phyloP scores from a whole-genome alignment of 2,329 filamentous ascomycete genomes.

The Mollisia scopiformis region DNA sequence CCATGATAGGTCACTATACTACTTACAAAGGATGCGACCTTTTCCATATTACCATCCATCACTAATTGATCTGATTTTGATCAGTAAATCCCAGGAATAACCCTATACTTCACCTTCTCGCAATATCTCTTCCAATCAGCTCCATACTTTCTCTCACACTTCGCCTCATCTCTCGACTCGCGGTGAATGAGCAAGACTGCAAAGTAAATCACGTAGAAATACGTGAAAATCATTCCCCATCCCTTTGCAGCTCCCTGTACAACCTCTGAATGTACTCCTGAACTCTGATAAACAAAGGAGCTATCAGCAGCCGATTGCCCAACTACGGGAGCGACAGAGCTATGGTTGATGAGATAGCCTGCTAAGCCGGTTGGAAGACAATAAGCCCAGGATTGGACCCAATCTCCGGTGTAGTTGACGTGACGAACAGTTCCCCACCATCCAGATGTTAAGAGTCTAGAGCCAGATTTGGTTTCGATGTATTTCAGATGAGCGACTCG shows the following conservation, averaged over 20 bases:
- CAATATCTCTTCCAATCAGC: constrained; percentile 91
- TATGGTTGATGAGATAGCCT: constrained; percentile 71
- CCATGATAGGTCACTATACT: background rate
- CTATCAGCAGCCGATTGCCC: constrained; percentile 51
- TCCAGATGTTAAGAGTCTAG: constrained; percentile 78
- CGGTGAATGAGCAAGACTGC: constrained; percentile 84
- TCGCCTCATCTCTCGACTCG: constrained; percentile 85
- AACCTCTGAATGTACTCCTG: constrained; percentile 64
- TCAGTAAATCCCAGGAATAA: constrained; percentile 84
- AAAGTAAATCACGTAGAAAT: constrained; percentile 95
- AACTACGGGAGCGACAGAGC: constrained; percentile 51
- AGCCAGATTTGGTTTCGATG: constrained; percentile 82
- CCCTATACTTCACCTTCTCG: constrained; percentile 69
- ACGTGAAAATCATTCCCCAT: constrained; percentile 87
- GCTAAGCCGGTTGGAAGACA: constrained; percentile 83
- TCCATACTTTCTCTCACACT: constrained; percentile 89
- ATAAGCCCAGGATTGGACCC: constrained; percentile 92
- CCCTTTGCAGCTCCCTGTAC: constrained; percentile 75
- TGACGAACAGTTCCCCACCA: constrained; percentile 95
- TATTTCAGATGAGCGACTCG: constrained; percentile 79
- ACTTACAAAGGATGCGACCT: background rate
- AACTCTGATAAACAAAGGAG: constrained; percentile 52
- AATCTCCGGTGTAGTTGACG: constrained; percentile 96
- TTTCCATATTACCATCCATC: background rate
- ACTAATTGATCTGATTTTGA: background rate